phyloP scores from a whole-genome alignment of 331 rosid genomes.

The Acacia concinna region DNA sequence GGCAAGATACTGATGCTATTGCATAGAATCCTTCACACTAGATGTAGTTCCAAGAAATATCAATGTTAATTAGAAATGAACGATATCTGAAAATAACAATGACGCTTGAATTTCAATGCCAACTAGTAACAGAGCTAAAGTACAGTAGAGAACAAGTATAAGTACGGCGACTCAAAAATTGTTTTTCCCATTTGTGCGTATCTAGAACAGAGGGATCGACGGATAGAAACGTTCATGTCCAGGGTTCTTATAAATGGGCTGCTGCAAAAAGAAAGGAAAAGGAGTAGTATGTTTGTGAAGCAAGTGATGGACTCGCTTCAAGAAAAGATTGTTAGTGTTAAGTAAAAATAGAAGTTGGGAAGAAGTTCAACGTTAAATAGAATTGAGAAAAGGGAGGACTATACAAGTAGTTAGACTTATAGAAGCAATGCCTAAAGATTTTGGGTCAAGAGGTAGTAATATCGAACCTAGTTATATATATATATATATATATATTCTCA shows the following conservation, averaged over 20 bases:
- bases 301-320: background rate
- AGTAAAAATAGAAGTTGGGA: background rate
- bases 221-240: background rate
- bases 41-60: slow-evolving; percentile 14
- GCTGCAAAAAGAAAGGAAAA: background rate
- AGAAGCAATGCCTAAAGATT: background rate
- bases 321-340: background rate
- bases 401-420: background rate
- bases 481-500: no score
- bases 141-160: no score
- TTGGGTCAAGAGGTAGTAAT: background rate
- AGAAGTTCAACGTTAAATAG: background rate
- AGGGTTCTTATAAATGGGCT: background rate
- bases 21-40: slow-evolving; percentile 1
- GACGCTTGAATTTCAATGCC: background rate
- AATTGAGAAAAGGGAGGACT: background rate
- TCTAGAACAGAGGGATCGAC: background rate
- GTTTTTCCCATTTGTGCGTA: no score
- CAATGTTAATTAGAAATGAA: slow-evolving; percentile 5
- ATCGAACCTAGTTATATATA: background rate
- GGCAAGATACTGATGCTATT: slow-evolving; percentile 2
- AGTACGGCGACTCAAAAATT: no score
- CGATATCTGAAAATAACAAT: background rate
- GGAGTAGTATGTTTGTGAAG: background rate
- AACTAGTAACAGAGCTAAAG: background rate